A percentile compares a stretch with the other conserved stretches of the same genome.
phyloP scores from a whole-genome alignment of 768 basidiomycete species.

The Tylopilus sp. region DNA sequence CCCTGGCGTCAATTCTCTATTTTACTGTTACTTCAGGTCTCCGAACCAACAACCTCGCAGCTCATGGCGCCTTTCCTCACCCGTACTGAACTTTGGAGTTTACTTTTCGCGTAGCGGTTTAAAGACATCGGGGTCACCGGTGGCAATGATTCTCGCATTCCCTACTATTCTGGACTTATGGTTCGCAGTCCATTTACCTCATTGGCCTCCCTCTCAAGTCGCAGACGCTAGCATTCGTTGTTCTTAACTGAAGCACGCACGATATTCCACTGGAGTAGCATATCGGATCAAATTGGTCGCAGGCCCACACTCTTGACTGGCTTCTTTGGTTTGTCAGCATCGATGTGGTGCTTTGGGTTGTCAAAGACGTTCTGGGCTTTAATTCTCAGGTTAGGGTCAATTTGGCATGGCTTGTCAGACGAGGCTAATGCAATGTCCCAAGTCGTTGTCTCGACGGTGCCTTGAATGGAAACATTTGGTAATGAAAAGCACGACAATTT shows the following conservation, averaged over 20 bases:
- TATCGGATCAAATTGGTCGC: constrained; percentile 47
- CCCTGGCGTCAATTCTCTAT: too few species aligned
- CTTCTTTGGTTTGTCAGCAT: constrained; percentile 40
- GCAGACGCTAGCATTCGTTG: constrained; percentile 37
- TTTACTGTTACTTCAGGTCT: too few species aligned
- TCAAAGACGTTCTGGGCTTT: constrained; percentile 44
- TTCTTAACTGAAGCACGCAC: constrained; percentile 51
- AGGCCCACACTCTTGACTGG: constrained; percentile 46
- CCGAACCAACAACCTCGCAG: too few species aligned
- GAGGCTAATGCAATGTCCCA: not conserved
- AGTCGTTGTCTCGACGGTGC: constrained; percentile 47
- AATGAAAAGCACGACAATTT: constrained; percentile 44
- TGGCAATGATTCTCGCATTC: constrained; percentile 19
- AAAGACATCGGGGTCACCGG: too few species aligned
- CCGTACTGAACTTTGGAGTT: too few species aligned
- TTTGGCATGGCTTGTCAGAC: not conserved
- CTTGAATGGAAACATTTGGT: constrained; percentile 54
- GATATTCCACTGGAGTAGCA: constrained; percentile 46
- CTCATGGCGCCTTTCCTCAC: too few species aligned
- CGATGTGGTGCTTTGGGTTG: constrained; percentile 48
- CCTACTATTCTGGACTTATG: too few species aligned
- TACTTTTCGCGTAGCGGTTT: too few species aligned
- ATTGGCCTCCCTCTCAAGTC: not conserved
- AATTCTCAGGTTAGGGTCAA: constrained; percentile 34
- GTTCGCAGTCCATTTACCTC: not conserved